phyloP scores from a whole-genome alignment of 1,139 yeast species.

The Arxiozyma heterogenica region DNA sequence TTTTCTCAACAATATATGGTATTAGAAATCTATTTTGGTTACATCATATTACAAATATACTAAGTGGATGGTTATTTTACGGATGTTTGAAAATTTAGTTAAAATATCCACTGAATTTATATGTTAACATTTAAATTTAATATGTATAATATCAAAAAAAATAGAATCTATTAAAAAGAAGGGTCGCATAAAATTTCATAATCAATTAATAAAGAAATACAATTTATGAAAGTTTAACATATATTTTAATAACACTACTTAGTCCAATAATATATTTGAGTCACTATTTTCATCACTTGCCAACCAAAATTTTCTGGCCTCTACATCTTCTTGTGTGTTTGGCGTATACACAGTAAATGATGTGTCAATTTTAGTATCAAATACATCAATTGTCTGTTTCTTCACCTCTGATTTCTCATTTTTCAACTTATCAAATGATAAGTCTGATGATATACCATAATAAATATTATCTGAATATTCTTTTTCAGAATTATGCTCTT shows the following conservation, averaged over 20 bases:
- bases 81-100: conserved; percentile 4
- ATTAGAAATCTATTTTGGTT: conserved; percentile 62
- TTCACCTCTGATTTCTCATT: background rate
- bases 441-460: conserved; percentile 7
- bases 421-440: background rate
- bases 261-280: background rate
- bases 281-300: conserved; percentile 7
- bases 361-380: background rate
- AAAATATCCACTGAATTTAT: background rate
- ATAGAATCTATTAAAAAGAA: background rate
- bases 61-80: conserved; percentile 40
- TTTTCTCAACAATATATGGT: conserved; percentile 55
- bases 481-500: background rate
- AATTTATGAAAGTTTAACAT: background rate
- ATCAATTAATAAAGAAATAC: background rate
- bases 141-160: background rate
- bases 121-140: background rate
- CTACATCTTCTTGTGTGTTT: conserved; percentile 29
- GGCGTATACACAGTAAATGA: conserved; percentile 12
- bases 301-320: conserved; percentile 29
- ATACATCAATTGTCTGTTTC: background rate
- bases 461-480: conserved; percentile 8
- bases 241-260: too few species aligned
- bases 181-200: background rate
- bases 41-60: conserved; percentile 54